Conservation (phyloP, 1,284 basidiomycete genomes). For the Austroboletus novae-zelandiae region DNA sequence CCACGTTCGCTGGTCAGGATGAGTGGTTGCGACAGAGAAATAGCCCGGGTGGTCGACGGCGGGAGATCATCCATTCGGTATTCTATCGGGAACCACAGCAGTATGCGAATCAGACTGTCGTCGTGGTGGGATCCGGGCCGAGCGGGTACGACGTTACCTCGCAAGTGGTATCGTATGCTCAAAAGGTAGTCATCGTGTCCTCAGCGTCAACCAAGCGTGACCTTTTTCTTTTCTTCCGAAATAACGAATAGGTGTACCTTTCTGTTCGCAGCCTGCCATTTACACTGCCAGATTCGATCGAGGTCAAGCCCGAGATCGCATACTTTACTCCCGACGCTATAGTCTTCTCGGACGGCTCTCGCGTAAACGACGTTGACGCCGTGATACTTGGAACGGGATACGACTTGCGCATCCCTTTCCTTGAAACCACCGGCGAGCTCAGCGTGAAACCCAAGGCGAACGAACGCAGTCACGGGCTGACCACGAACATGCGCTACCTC, state of each 20-base stretch:
- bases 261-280: conserved; percentile 36
- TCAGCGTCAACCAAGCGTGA: too few relatives aligned
- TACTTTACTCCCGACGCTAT: conserved; percentile 45
- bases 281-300: conserved; percentile 30
- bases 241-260: conserved; percentile 39
- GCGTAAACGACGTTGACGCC: conserved; percentile 40
- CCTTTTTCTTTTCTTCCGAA: neutral
- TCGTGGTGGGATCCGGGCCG: conserved; percentile 52
- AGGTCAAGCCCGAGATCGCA: conserved; percentile 43
- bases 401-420: conserved; percentile 51
- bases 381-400: conserved; percentile 57
- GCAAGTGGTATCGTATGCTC: conserved; percentile 41
- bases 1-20: conserved; percentile 45
- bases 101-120: conserved; percentile 42
- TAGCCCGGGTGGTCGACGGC: conserved; percentile 22
- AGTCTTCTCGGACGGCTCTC: conserved; percentile 47
- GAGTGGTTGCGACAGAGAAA: conserved; percentile 40
- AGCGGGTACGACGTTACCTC: conserved; percentile 49
- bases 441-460: conserved; percentile 24
- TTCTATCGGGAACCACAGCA: conserved; percentile 49
- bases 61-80: conserved; percentile 51
- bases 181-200: conserved; percentile 34
- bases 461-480: conserved; percentile 31
- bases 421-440: conserved; percentile 39
- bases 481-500: conserved; percentile 51